Base-by-base conservation (phyloP, 805 yeast genomes). In the Candida jianshihensis region DNA sequence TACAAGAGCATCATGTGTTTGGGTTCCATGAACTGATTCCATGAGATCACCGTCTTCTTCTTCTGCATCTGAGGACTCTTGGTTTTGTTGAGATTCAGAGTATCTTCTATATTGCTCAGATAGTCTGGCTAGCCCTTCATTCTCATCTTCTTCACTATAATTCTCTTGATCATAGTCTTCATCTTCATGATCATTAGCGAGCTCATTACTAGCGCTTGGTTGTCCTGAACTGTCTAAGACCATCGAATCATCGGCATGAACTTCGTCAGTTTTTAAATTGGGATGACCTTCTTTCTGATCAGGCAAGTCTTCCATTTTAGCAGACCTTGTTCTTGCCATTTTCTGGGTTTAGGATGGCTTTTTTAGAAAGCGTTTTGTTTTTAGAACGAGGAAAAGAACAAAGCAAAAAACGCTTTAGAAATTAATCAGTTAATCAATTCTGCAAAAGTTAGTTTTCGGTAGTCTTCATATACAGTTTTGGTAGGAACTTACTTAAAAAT, bases 41-140 rank as follows among this genome's bases (percentile, higher is more conserved):
- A 19, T 18, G 14, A 29, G 7, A 18, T 29, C 31, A 16, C 38
- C 46, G 5, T 42, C 48, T 39, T 41, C 55, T 40, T 24, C 19
- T 4, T 39, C 46, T 35, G 36, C 30, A 19, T 37, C 31, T 7
- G 31, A 17, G n/a, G 17, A 6, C 13, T 18, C 21, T 10, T 17
- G 21, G 31, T 28, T 26, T 21, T 40, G 35, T 15, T 42, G 38
- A 10, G 53, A 47, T 33, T 53, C 56, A 2, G 64, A 59, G 38
- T 48, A 54, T 13, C 62, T 43, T 39, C 64, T 49, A 36, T 60
- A 60, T 27, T 66, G 68, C 13, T 63, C 67, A 8, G 72, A 59
- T 31, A 71, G 47, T 30, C 74, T 49, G 5, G 48, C 47, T 19
- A 72, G 44, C 4, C 66, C 51, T 5, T 51, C 63, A 9, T 57